Conservation (phyloP, 805 yeast species). For the Lachancea sp. region DNA sequence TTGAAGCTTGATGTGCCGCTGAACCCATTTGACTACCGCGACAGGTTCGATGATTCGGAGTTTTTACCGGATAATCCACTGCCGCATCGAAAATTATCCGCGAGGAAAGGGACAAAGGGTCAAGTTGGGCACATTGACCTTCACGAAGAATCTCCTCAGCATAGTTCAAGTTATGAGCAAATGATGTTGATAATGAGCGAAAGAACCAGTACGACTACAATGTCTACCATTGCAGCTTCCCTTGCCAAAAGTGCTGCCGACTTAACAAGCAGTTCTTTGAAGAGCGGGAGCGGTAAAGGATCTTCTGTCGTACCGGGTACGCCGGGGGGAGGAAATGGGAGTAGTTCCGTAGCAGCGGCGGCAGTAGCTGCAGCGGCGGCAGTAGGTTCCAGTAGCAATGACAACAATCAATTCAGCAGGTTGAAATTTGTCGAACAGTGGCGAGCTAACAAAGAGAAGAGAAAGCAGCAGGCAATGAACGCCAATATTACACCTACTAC, state of each 20-base stretch:
- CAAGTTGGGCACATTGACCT: constrained; percentile 42
- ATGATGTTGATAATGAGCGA: constrained; percentile 70
- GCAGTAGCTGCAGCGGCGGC: constrained; percentile 38
- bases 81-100: constrained; percentile 37
- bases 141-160: constrained; percentile 68
- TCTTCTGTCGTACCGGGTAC: constrained; percentile 13
- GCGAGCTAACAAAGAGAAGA: constrained; percentile 57
- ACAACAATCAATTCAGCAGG: constrained; percentile 67
- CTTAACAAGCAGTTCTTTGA: constrained; percentile 12
- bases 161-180: constrained; percentile 82
- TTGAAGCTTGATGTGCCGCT: constrained; percentile 67
- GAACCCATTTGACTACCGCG: constrained; percentile 54
- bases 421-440: constrained; percentile 83
- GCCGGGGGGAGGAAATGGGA: constrained; percentile 29
- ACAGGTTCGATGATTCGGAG: constrained; percentile 21
- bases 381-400: constrained; percentile 31
- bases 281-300: constrained; percentile 9
- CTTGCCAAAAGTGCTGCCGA: constrained; percentile 27
- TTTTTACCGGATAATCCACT: constrained; percentile 43
- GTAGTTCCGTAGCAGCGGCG: constrained; percentile 32
- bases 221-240: constrained; percentile 36
- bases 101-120: constrained; percentile 34
- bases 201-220: constrained; percentile 34
- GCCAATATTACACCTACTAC: constrained; percentile 23
- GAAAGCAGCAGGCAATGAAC: constrained; percentile 38